These are phyloP conservation scores for Candida piceae DNA, from an alignment of 805 yeast species.

Conservation along the genomic window DNA sequence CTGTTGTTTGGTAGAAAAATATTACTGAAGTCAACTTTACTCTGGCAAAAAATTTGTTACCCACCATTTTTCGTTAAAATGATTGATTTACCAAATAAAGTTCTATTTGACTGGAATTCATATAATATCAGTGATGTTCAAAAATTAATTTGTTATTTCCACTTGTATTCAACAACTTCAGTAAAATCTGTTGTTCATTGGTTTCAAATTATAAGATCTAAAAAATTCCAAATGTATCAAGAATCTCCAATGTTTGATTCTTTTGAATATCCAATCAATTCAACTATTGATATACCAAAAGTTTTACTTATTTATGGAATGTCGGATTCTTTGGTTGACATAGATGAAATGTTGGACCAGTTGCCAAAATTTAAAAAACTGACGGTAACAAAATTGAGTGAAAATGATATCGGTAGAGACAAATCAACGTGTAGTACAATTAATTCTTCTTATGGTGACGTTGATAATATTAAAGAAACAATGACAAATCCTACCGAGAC, in stretches of 20 bases:
- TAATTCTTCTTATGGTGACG: neutral
- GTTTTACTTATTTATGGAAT: conserved; percentile 78
- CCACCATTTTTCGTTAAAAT: conserved; percentile 69
- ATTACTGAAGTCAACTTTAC: conserved; percentile 51
- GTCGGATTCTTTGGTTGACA: conserved; percentile 80
- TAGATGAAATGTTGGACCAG: conserved; percentile 56
- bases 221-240: conserved; percentile 84
- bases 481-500: too few species aligned
- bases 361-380: conserved; percentile 31
- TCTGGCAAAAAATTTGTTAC: conserved; percentile 75
- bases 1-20: conserved; percentile 70
- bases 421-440: too few species aligned
- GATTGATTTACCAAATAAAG: conserved; percentile 64
- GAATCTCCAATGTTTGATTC: conserved; percentile 59
- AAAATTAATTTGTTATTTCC: conserved; percentile 76
- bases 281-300: conserved; percentile 57
- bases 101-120: conserved; percentile 79
- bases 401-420: conserved; percentile 1
- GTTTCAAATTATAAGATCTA: conserved; percentile 82
- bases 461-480: conserved; percentile 17
- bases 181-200: conserved; percentile 94
- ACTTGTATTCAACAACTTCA: conserved; percentile 84
- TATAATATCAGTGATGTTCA: conserved; percentile 65
- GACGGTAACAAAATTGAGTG: neutral
- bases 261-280: conserved; percentile 31